Base-by-base conservation (phyloP, 805 yeast species). In the Wickerhamomyces queroliae region DNA sequence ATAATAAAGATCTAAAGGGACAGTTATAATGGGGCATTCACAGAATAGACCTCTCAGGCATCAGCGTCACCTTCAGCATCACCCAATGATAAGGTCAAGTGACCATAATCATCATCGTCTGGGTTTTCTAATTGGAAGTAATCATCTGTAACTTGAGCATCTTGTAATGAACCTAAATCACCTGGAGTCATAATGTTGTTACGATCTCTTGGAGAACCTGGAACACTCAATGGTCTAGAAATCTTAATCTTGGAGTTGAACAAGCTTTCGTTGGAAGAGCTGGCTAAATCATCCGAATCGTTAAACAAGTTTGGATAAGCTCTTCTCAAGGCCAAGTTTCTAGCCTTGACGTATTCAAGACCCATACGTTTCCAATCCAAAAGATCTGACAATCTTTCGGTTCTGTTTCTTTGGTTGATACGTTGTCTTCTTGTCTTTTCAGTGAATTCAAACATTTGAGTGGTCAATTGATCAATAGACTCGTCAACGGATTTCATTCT, bases 291-390 rank as follows among this genome's bases (percentile, higher is more conserved):
- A 41, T 42, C 58, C 12, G 26, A 13, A 17, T 43, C 62, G 26
- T 72, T 71, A 63, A 80, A 91, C 50, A 82, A 73, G 46, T 84
- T 88, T 20, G 98, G 96, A 59, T 93, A 91, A 3, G 97, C 98
- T 56, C 98, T 74, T 61, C 90, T 83, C 59, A 91, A 72, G 0
- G 96, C 88, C 52, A 91, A 74, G 56, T 86, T 89, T 55, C 98
- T 79, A 13, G 98, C 98, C 68, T 91, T 91, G 54, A 87, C 80
- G 62, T 91, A 91, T 63, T 93, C 99, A 38, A 91, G 69, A 0
- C 99, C 99, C 98, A 91, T 90, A 55, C 98, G 77, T 64, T 85
- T 87, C 99, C 99, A 91, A 67, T 91, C 99, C 44, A 91, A 75
- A 53, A 91, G 66, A 61, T 93, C 98, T 37, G 93, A 80, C 46